Percentiles rank a stretch among this genome's conserved stretches.
Evolutionary conservation across 257 asterid genomes (phyloP).

Genomic region (Mentha longifolia): DNA sequence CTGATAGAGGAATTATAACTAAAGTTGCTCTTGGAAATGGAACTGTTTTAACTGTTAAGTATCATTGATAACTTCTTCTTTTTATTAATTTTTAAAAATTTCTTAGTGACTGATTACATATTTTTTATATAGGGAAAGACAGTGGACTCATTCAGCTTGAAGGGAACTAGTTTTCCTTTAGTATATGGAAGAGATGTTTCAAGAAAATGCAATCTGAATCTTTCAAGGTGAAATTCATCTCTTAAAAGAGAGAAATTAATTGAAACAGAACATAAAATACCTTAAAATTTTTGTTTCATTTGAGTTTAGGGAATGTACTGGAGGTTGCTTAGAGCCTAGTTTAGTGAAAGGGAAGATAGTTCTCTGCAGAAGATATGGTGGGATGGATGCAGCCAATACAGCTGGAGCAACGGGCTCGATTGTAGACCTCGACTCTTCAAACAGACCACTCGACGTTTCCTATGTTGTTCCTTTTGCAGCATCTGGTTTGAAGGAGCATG

Average conservation of each 20-base stretch:
- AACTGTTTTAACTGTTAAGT: slow-evolving; percentile 19
- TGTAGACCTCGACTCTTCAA: not conserved
- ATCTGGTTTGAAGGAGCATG: not conserved
- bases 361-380: not conserved
- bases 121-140: slow-evolving; percentile 38
- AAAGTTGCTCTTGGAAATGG: slow-evolving; percentile 39
- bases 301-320: no score
- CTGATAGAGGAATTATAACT: slow-evolving; percentile 30
- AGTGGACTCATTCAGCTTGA: slow-evolving; percentile 34
- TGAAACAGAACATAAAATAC: no score
- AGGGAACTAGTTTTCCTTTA: slow-evolving; percentile 19
- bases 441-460: not conserved
- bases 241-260: no score
- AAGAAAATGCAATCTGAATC: no score
- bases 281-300: slow-evolving; percentile 1
- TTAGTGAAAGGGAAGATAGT: slow-evolving; percentile 37
- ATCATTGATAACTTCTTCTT: not conserved
- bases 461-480: not conserved
- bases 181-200: slow-evolving; percentile 35
- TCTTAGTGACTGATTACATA: no score
- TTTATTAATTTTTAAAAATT: no score
- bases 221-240: not conserved
- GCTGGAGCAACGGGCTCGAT: slow-evolving; percentile 18
- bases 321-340: slow-evolving; percentile 23
- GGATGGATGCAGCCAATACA: not conserved